These are phyloP conservation scores for Biscutella auriculata DNA, from an alignment of 441 rosid species.

Conservation along the genomic window DNA sequence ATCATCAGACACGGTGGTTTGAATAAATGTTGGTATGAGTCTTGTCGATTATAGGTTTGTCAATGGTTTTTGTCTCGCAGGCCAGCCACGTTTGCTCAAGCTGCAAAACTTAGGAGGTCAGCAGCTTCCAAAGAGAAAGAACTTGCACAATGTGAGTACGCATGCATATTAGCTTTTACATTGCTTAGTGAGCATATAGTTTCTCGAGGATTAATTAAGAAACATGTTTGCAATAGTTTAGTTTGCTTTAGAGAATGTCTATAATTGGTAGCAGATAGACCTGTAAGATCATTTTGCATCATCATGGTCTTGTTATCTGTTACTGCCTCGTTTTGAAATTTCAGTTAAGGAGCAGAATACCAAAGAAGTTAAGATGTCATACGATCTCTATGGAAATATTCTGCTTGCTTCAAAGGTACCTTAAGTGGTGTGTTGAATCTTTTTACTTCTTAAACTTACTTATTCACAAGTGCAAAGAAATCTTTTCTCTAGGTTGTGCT, in stretches of 20 bases:
- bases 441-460: not conserved
- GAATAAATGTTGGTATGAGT: too few species aligned
- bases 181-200: slow-evolving; percentile 1
- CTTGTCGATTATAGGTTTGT: not conserved
- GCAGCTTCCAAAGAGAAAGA: slow-evolving; percentile 88
- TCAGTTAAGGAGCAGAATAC: slow-evolving; percentile 43
- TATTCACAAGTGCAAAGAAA: not conserved
- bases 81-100: slow-evolving; percentile 92
- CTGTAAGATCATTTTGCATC: not conserved
- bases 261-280: not conserved
- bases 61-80: slow-evolving; percentile 15
- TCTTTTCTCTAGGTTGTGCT: slow-evolving; percentile 36
- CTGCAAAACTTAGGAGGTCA: slow-evolving; percentile 71
- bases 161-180: not conserved
- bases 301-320: not conserved
- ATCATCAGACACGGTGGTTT: too few species aligned
- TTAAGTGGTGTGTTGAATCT: not conserved
- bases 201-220: too few species aligned
- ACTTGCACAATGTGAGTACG: slow-evolving; percentile 48
- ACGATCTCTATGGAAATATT: slow-evolving; percentile 35
- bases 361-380: slow-evolving; percentile 42
- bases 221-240: not conserved
- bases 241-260: not conserved
- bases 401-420: slow-evolving; percentile 41
- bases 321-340: not conserved